Base-by-base conservation (phyloP, 2,329 filamentous ascomycete species). In the Clarireedia homoeocarpa region DNA sequence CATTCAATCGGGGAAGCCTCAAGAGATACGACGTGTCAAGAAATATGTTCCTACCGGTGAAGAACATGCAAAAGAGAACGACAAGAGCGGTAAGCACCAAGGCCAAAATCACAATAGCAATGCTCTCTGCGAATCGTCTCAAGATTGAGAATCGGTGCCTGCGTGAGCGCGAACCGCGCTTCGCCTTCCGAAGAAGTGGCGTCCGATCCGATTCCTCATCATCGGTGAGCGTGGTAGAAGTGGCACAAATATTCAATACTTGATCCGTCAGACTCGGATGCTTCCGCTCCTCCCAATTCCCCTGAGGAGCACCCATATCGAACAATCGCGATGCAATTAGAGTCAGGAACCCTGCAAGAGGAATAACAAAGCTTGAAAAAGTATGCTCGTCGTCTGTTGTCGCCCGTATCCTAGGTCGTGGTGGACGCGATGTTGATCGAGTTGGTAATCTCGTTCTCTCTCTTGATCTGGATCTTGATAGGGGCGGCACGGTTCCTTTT, bases 61-160 rank as follows among this genome's bases (percentile, higher is more conserved):
- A 61, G 57, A 67, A 65, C 9, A 64, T 40, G 34, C 59, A 59
- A 14, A 69, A 57, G 4, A 62, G n/a, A 47, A 66, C 56, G n/a
- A 69, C 59, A 1, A 65, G 52, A 27, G 60, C 61, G n/a, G 61
- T 57, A 30, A 67, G 51, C 15, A 64, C 30, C 36, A 44, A 34
- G 14, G 57, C 60, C 47, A 65, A 59, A 36, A 61, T 61, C 48
- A 69, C 57, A 27, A 55, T 49, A 24, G 64, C 61, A 7, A 63
- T 63, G 60, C 66, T 64, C 7, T 58, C 56, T 30, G 58, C 55
- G 17, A 63, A 30, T 62, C 61, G 63, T 51, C 34, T 55, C 45
- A 26, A 36, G 27, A 42, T 54, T 4, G 26, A 17, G 42, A 23
- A 23, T 12, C 6, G 12, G 7, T 20, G n/a, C 20, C 23, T 46